Conservation (phyloP, 768 basidiomycete genomes). For the Mycena chlorophos region DNA sequence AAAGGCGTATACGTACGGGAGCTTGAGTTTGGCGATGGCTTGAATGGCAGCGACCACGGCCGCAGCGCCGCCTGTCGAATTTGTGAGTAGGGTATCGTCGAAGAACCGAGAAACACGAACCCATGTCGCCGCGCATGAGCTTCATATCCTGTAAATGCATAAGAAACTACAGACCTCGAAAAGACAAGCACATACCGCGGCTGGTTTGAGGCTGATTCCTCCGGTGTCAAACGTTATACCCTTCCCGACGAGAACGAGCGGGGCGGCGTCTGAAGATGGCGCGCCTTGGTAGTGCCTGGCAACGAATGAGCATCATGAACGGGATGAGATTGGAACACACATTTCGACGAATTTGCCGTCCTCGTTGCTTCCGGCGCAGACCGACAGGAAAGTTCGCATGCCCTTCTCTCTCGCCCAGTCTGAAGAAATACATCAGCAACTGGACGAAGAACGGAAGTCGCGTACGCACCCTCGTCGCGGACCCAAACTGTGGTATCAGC, state of each 20-base stretch:
- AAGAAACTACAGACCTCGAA: not conserved
- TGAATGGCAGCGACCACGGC: constrained; percentile 70
- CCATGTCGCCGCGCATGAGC: constrained; percentile 87
- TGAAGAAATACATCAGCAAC: constrained; percentile 28
- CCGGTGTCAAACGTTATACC: constrained; percentile 90
- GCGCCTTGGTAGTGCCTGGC: constrained; percentile 81
- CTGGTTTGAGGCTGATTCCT: constrained; percentile 85
- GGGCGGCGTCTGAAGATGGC: constrained; percentile 50
- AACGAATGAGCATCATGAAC: not conserved
- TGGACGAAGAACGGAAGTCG: not conserved
- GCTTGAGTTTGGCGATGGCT: constrained; percentile 76
- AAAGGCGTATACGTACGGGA: constrained; percentile 67
- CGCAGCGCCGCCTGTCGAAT: constrained; percentile 66
- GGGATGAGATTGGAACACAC: constrained; percentile 35
- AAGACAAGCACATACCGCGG: constrained; percentile 45
- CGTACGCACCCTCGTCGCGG: constrained; percentile 65
- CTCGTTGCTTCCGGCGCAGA: constrained; percentile 77
- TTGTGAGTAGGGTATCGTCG: not conserved
- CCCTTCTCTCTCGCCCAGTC: constrained; percentile 83
- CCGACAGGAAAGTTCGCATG: constrained; percentile 88
- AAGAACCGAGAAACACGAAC: constrained; percentile 33
- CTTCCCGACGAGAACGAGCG: constrained; percentile 80
- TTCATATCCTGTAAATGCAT: constrained; percentile 64
- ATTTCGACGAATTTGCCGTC: constrained; percentile 88
- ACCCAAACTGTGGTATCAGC: constrained; percentile 68